Base-by-base conservation (phyloP, 1,284 basidiomycete genomes). In the Laetiporus sulphureus region DNA sequence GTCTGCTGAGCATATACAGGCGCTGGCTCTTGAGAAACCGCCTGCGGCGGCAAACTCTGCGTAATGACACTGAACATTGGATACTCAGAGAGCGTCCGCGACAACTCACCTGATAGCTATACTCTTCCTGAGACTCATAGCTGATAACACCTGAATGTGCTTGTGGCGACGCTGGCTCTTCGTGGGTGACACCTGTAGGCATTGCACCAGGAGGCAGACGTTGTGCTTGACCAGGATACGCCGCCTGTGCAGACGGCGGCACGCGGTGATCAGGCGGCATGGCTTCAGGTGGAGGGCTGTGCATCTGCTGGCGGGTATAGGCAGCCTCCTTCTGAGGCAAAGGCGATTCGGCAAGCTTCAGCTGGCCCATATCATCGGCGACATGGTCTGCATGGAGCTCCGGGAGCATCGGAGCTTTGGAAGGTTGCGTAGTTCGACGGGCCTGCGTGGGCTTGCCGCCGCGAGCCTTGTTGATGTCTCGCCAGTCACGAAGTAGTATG, bases 401-500 rank as follows among this genome's bases (percentile, higher is more conserved):
- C 5, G 49, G 46, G 8, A 43, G 53, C 22, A 47, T 44, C 19
- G 50, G 50, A 22, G 49, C 36, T 12, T 54, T 41, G 18, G 53
- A 51, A 38, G 54, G 55, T 27, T 46, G 49, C 2, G 58, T 46
- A 40, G 54, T 36, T 48, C 56, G 22, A 45, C 50, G 30, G 48
- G 55, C 24, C 44, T 51, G 38, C 36, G 46, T 40, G 12, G 50
- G 32, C 24, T 29, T 56, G 62, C 62, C 46, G 63, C 42, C 47
- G 58, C 52, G 49, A 40, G 53, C 50, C 59, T 80, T 71, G 57
- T 86, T 83, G 60, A 87, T 85, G 53, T 83, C 91, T 58, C 93
- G 87, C 72, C 92, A 85, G 62, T 95, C 88, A 47, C 85, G 83
- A 42, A 99, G 75, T 20, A 99, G 74, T 57, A 88, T 83, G 63